A percentile compares a stretch with the other conserved stretches of the same genome.
phyloP scores from a whole-genome alignment of 2,329 filamentous ascomycete species.

The Fusarium scirpi region DNA sequence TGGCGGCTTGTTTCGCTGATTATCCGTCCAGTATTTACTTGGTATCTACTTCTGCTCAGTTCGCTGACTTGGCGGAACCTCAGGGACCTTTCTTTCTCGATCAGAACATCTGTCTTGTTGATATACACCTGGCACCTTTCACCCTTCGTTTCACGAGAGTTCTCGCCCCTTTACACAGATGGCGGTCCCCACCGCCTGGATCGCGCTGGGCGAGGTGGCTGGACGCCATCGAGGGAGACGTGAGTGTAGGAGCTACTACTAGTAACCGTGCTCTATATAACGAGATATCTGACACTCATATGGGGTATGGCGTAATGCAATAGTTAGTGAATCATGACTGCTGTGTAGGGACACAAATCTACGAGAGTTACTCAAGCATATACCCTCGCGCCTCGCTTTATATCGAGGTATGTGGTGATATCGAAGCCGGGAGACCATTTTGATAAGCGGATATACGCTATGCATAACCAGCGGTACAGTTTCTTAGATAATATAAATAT shows the following conservation, averaged over 20 bases:
- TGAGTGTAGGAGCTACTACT: conserved; percentile 73
- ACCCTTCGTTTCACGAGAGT: conserved; percentile 76
- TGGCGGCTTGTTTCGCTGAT: conserved; percentile 3
- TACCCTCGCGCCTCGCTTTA: too few species aligned
- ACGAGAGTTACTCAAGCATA: background rate
- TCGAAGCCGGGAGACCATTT: background rate
- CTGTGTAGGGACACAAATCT: background rate
- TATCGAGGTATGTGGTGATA: background rate
- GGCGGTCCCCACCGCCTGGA: conserved; percentile 72
- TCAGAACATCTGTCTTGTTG: conserved; percentile 69
- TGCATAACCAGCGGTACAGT: conserved; percentile 16
- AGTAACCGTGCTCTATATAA: conserved; percentile 67
- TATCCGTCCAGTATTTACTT: background rate
- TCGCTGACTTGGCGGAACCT: background rate
- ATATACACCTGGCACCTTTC: conserved; percentile 82
- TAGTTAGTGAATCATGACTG: background rate
- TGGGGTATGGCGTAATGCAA: conserved; percentile 2
- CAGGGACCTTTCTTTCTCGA: conserved; percentile 77
- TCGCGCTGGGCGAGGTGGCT: conserved; percentile 78
- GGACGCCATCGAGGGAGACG: conserved; percentile 73
- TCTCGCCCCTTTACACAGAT: conserved; percentile 72
- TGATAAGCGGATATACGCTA: background rate
- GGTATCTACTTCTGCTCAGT: background rate
- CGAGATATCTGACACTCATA: conserved; percentile 69
- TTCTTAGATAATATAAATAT: conserved; percentile 4